Percentiles rank a stretch among this genome's conserved stretches.
These are phyloP conservation scores for Forsythia suspensa DNA, from an alignment of 257 asterid species.

Conservation along the genomic window DNA sequence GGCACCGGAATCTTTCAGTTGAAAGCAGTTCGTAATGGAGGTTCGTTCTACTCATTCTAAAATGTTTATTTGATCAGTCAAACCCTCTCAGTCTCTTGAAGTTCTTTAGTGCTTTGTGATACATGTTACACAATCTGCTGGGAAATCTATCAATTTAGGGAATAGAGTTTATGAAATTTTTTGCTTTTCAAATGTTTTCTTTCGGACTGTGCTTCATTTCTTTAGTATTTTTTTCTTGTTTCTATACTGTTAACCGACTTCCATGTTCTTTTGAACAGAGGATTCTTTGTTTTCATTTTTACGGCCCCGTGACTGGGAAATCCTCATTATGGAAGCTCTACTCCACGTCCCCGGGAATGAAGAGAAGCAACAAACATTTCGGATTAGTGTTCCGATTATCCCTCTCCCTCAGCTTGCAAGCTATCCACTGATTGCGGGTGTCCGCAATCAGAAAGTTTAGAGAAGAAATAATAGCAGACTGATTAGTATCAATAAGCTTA, in stretches of 20 bases:
- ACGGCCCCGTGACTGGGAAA: conserved; percentile 78
- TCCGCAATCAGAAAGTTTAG: conserved; percentile 39
- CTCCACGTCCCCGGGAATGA: conserved; percentile 76
- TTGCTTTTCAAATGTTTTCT: too few relatives aligned
- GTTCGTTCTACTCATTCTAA: conserved; percentile 29
- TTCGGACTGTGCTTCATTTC: too few relatives aligned
- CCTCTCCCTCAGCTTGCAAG: conserved; percentile 45
- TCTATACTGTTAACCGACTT: background rate
- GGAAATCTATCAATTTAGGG: too few relatives aligned
- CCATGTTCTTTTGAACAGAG: conserved; percentile 40
- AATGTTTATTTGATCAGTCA: background rate
- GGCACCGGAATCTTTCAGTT: conserved; percentile 91
- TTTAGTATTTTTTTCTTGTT: background rate
- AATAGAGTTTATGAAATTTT: too few relatives aligned
- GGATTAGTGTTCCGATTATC: conserved; percentile 59
- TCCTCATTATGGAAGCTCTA: conserved; percentile 89
- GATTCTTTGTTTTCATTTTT: conserved; percentile 57
- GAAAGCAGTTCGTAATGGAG: conserved; percentile 91
- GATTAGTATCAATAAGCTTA: conserved; percentile 11
- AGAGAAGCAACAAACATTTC: conserved; percentile 65
- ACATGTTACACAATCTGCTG: conserved; percentile 16
- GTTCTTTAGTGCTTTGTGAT: background rate
- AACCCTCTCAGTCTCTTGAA: background rate
- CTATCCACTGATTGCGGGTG: conserved; percentile 45
- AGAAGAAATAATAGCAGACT: conserved; percentile 35